Evolutionary conservation across 352 stramenopile species (phyloP), one percentile per base, ranked within the genome.

Genomic region (Globisporangium echinulatum): DNA sequence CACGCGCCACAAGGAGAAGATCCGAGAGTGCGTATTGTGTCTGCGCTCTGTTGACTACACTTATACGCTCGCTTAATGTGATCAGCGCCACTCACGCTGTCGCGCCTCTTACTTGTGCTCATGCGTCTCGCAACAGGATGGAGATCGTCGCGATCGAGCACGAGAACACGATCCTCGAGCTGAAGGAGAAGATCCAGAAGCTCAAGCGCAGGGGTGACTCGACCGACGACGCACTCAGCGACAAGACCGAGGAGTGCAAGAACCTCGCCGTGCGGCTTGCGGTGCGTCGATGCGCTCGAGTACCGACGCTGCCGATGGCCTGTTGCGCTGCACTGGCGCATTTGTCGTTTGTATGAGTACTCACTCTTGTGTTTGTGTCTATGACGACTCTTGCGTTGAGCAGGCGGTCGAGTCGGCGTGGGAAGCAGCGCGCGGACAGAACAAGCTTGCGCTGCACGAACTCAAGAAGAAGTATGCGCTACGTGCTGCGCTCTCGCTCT

Each of bases 381-480:
- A 19, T 19, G 17, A 19, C 17, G 17, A 19, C 17, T 19, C 17
- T 19, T 19, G 17, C 25, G 25, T 25, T 25, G 40, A 44, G 40
- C 33, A 89, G 79, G 81, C 83, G 56, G 78, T 92, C 8, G 81
- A 92, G 56, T 85, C 77, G 8, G 83, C 83, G 15, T 92, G 83
- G 83, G 83, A 91, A 66, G 67, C 79, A 37, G 79, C 83, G 38
- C 83, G 83, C 4, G 82, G 80, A 8, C 79, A 92, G 63, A 92
- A 92, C 73, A 89, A 88, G 51, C 77, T 77, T 52, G 77, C 77
- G 10, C 50, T 90, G 3, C 76, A 87, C n/a, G 75, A 86, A 62
- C 78, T 90, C n/a, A 91, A 89, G 63, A 92, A 89, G 62, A 87
- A 83, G 78, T 82, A 50, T 19, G 17, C 17, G 17, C 17, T 19